Conservation (phyloP, 495 filamentous ascomycete species). For the Talaromyces nanjingensis region DNA sequence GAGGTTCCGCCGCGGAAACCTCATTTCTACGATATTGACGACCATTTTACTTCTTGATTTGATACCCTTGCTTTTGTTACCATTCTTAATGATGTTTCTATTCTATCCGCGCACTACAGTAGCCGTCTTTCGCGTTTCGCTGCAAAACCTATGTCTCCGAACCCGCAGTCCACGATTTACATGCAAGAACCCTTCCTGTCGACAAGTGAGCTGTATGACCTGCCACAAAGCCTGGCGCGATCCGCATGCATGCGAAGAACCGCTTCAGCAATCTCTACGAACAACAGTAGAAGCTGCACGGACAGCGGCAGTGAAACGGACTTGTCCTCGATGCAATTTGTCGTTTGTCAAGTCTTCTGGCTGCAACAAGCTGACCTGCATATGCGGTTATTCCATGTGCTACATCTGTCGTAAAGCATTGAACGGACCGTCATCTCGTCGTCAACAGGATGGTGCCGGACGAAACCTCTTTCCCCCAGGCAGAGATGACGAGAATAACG, state of each 20-base stretch:
- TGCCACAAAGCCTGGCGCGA: constrained; percentile 62
- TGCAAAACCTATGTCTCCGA: constrained; percentile 57
- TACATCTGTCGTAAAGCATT: constrained; percentile 69
- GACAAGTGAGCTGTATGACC: constrained; percentile 65
- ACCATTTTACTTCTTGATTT: constrained; percentile 36
- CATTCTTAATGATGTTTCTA: constrained; percentile 38
- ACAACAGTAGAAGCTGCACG: constrained; percentile 85
- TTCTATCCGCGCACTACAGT: constrained; percentile 29
- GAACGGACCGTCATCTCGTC: constrained; percentile 12
- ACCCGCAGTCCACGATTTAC: constrained; percentile 62
- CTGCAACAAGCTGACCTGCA: constrained; percentile 95
- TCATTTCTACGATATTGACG: constrained; percentile 28
- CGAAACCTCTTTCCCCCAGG: neutral
- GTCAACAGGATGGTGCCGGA: neutral
- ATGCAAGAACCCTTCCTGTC: constrained; percentile 63
- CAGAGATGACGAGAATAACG: constrained; percentile 5
- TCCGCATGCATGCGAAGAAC: constrained; percentile 60
- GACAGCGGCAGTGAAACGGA: constrained; percentile 90
- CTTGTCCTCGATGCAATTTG: constrained; percentile 82
- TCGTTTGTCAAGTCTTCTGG: constrained; percentile 88
- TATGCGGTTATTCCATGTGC: constrained; percentile 98
- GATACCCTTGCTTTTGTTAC: constrained; percentile 45
- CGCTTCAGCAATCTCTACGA: constrained; percentile 61
- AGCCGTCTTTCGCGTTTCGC: constrained; percentile 42
- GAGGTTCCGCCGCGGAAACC: constrained; percentile 46